These are phyloP conservation scores for Monosporascus sp. DNA, from an alignment of 2,329 filamentous ascomycete species.

Conservation along the genomic window DNA sequence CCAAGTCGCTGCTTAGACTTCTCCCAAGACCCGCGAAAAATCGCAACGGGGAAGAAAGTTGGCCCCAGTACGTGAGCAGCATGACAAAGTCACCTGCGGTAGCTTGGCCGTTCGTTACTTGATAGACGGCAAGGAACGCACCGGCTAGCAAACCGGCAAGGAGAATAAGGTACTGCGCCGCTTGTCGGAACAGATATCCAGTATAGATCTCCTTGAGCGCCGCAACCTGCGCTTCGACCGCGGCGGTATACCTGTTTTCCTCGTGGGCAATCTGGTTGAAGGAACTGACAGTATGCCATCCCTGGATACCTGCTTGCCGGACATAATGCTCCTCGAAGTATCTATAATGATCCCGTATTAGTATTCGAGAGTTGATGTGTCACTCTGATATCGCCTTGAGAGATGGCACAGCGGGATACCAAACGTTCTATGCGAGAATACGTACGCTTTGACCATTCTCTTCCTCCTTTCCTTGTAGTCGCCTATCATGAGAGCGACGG, in stretches of 20 bases:
- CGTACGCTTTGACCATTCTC: conserved; percentile 43
- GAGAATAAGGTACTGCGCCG: conserved; percentile 58
- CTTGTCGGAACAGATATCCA: conserved; percentile 46
- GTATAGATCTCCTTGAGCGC: conserved; percentile 35
- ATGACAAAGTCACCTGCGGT: conserved; percentile 65
- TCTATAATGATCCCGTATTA: conserved; percentile 7
- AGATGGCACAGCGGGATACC: too few species aligned
- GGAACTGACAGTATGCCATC: conserved; percentile 54
- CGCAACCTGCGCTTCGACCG: conserved; percentile 37
- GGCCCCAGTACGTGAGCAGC: conserved; percentile 68
- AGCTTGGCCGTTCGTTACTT: conserved; percentile 56
- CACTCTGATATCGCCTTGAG: too few species aligned
- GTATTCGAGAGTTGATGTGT: conserved; percentile 17
- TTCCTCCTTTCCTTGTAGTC: conserved; percentile 44
- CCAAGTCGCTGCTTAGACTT: conserved; percentile 50
- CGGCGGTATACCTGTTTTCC: conserved; percentile 46
- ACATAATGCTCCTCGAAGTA: conserved; percentile 51
- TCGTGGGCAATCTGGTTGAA: conserved; percentile 57
- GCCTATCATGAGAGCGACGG: conserved; percentile 47
- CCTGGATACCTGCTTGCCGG: conserved; percentile 50
- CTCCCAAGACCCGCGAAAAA: conserved; percentile 60
- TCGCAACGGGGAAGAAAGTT: conserved; percentile 64
- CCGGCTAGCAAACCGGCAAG: conserved; percentile 64
- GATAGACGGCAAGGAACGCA: conserved; percentile 55
- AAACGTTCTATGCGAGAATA: background rate